Evolutionary conservation across 2,329 filamentous ascomycete species (phyloP), one percentile per base, ranked within the genome.

Genomic region (Colletotrichum tabaci): DNA sequence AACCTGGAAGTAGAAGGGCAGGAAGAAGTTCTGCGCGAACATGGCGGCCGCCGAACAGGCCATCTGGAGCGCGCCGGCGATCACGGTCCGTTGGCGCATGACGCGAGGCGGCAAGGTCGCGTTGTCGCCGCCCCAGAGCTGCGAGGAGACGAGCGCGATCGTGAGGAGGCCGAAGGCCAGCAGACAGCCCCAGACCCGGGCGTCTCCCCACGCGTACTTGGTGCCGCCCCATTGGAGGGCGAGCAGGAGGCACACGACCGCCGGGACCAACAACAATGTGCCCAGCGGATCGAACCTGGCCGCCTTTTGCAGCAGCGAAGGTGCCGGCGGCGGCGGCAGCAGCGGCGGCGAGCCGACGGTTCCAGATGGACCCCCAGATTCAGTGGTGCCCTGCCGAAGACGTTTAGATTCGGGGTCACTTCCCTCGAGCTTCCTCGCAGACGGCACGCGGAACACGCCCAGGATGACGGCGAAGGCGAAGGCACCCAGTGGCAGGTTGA

Each of bases 211-310:
- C 2, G 40, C 21, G 23, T 60, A 60, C 6, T 15, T 60, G 23
- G 38, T 60, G 15, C 40, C 56, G 21, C 56, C 56, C 56, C 56
- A 60, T n/a, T 60, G 56, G 3, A 60, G 40, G n/a, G 56, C 56
- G 42, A 60, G 44, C 2, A 60, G 44, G 38, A 60, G 40, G 13
- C 21, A n/a, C 21, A 60, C 42, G 9, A 60, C 10, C 4, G 38
- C 56, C 15, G n/a, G 23, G 8, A 60, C 23, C 4, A 60, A 40
- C 38, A 60, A 26, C 18, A 42, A 46, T 2, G 21, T 40, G 21
- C 56, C 56, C 3, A 60, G 23, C 2, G 30, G 15, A 42, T 60
- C 56, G 4, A 60, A 40, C 12, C 30, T 60, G 21, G 18, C n/a
- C 40, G 44, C n/a, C 18, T 60, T 60, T 18, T 60, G 40, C 4